Evolutionary conservation across 345 rosid species (phyloP).

Genomic region (Citrus cavaleriei): DNA sequence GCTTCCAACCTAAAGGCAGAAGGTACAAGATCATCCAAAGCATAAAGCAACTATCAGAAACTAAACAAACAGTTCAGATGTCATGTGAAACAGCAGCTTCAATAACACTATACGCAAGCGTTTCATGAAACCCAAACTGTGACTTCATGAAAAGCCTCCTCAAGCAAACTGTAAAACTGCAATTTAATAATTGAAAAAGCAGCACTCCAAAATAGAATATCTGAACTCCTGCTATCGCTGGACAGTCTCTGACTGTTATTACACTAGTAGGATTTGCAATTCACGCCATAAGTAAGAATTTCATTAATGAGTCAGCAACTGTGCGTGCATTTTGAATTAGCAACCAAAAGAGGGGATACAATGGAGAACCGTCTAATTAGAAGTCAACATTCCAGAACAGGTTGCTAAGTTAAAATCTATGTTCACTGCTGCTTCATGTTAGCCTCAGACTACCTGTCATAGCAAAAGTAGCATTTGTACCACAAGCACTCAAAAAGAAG

Average conservation of each 20-base stretch:
- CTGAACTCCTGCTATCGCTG: conserved; percentile 7
- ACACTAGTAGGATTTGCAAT: not conserved
- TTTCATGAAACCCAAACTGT: not conserved
- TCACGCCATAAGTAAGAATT: not conserved
- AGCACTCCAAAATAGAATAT: not conserved
- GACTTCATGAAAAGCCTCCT: not conserved
- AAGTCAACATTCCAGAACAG: conserved; percentile 10
- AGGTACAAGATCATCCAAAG: not conserved
- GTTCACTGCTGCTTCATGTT: conserved; percentile 27
- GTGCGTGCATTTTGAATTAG: not conserved
- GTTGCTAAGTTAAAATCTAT: conserved; percentile 25
- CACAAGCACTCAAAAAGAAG: conserved; percentile 42
- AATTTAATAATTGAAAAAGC: not conserved
- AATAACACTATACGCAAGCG: not conserved
- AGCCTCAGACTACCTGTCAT: conserved; percentile 49
- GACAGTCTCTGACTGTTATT: not conserved
- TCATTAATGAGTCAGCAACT: not conserved
- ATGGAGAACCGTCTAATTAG: conserved; percentile 16
- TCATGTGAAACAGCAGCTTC: not conserved
- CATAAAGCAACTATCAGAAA: not conserved
- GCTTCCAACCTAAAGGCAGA: not conserved
- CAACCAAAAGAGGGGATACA: not conserved
- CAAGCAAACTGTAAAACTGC: not conserved
- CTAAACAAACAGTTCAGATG: conserved; percentile 2
- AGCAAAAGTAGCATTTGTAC: conserved; percentile 21